Conservation (phyloP, 2,329 filamentous ascomycete genomes). For the Cladosporium sp. region DNA sequence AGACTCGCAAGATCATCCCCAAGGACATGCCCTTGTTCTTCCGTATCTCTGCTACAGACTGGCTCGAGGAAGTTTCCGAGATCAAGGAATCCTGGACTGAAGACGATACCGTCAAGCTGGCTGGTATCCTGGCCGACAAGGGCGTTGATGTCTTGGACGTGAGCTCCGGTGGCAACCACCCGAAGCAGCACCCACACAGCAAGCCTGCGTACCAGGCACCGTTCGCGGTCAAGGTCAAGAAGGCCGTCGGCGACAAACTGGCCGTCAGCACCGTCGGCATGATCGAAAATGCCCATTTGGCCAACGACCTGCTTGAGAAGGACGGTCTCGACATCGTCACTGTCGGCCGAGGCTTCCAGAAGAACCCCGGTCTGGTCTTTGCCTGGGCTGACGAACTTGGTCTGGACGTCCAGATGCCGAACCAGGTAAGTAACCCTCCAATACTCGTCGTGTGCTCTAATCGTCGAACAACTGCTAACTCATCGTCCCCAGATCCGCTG, state of each 20-base stretch:
- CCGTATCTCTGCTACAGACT: conserved; percentile 71
- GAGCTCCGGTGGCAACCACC: conserved; percentile 68
- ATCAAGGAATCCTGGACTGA: conserved; percentile 62
- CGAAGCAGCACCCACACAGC: conserved; percentile 50
- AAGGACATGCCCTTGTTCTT: conserved; percentile 67
- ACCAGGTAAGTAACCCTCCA: conserved; percentile 45
- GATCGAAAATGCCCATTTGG: conserved; percentile 66
- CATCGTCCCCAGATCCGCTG: conserved; percentile 43
- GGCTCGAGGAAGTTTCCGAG: conserved; percentile 60
- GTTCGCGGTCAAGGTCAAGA: conserved; percentile 67
- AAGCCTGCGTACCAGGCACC: conserved; percentile 70
- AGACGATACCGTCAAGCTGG: conserved; percentile 61
- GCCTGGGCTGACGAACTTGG: conserved; percentile 68
- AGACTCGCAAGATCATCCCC: conserved; percentile 60
- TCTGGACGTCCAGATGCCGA: conserved; percentile 66
- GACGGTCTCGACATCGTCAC: conserved; percentile 63
- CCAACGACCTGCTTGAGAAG: conserved; percentile 55
- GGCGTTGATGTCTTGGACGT: conserved; percentile 84
- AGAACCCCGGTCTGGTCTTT: conserved; percentile 70
- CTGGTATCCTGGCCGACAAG: conserved; percentile 61
- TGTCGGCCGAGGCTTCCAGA: conserved; percentile 71
- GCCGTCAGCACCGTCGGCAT: conserved; percentile 70
- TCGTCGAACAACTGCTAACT: not conserved
- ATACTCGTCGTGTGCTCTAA: not conserved
- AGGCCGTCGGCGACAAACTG: conserved; percentile 67